Conservation (phyloP, 345 rosid species). For the Eucalyptus virginea region DNA sequence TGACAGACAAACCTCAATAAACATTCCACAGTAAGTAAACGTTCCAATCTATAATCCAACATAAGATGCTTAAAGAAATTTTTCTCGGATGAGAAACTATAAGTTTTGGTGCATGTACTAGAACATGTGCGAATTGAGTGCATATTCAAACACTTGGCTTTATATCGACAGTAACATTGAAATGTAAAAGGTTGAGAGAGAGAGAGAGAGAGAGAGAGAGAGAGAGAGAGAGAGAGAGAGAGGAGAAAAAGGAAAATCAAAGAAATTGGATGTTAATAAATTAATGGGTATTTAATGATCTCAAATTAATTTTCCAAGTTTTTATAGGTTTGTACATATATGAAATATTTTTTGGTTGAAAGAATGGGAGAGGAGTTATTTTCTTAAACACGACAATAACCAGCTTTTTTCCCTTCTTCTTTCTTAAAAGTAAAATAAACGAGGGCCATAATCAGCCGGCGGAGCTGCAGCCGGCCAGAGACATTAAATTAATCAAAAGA, state of each 20-base stretch:
- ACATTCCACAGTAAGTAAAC: not conserved
- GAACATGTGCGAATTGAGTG: not conserved
- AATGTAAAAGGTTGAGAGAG: not conserved
- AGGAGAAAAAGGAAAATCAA: not conserved
- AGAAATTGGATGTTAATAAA: not conserved
- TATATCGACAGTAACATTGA: not conserved
- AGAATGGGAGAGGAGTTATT: not conserved
- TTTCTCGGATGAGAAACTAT: not conserved
- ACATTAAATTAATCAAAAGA: not conserved
- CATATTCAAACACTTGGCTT: not conserved
- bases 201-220: not conserved
- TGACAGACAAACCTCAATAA: not conserved
- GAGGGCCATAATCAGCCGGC: not conserved
- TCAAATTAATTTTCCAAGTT: not conserved
- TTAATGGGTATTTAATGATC: not conserved
- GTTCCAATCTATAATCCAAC: not conserved
- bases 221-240: not conserved
- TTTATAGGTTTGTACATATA: not conserved
- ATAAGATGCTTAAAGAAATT: not conserved
- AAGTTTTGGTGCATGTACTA: not conserved
- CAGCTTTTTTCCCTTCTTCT: not conserved
- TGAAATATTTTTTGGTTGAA: not conserved
- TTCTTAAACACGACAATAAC: not conserved
- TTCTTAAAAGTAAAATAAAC: not conserved
- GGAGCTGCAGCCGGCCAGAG: not conserved